Conservation (phyloP, 2,329 filamentous ascomycete genomes). For the Tolypocladium amazonense region DNA sequence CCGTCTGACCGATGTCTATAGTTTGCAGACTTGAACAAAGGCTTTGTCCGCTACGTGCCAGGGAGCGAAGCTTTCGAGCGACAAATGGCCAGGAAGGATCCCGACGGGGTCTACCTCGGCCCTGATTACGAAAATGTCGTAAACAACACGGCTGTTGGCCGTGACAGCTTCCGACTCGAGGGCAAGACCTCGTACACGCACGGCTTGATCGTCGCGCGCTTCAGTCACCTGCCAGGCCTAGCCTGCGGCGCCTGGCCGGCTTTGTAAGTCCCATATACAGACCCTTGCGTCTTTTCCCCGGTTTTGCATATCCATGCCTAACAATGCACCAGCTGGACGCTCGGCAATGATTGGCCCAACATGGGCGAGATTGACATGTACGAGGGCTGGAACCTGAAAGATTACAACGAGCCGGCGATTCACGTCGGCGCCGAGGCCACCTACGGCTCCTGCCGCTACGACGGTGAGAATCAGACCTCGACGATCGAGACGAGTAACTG, state of each 20-base stretch:
- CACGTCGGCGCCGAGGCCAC: neutral
- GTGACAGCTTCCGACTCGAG: conserved; percentile 52
- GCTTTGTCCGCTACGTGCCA: conserved; percentile 48
- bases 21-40: conserved; percentile 48
- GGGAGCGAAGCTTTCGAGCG: conserved; percentile 11
- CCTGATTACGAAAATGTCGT: conserved; percentile 20
- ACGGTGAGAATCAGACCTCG: neutral
- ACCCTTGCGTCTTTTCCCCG: too few species aligned
- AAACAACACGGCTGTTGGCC: conserved; percentile 16
- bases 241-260: conserved; percentile 64
- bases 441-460: neutral
- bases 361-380: conserved; percentile 59
- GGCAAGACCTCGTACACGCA: conserved; percentile 52
- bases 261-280: conserved; percentile 30
- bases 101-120: conserved; percentile 26
- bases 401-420: conserved; percentile 25
- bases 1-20: conserved; percentile 6
- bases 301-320: too few species aligned
- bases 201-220: conserved; percentile 59
- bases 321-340: conserved; percentile 32
- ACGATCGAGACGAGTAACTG: neutral
- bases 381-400: conserved; percentile 50
- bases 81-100: conserved; percentile 20
- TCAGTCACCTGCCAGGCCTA: conserved; percentile 55
- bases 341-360: conserved; percentile 44